A percentile compares a stretch with the other conserved stretches of the same genome.
Evolutionary conservation across 257 asterid genomes (phyloP).

Genomic region (Nyctanthes arbortristis): DNA sequence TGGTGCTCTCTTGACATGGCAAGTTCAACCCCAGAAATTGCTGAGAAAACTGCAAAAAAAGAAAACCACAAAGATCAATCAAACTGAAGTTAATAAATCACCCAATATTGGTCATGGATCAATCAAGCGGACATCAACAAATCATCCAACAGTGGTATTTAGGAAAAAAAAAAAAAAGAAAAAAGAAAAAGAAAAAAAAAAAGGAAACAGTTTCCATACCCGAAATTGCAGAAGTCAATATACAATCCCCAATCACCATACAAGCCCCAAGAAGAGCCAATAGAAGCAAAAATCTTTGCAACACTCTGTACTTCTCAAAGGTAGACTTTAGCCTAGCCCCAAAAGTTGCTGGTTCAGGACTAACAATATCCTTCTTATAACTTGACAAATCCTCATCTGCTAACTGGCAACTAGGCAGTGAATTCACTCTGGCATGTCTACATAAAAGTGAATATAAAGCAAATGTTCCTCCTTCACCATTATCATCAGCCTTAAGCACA

Average conservation of each 20-base stretch:
- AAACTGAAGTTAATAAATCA: too few species aligned
- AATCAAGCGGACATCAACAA: too few species aligned
- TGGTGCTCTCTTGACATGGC: slow-evolving; percentile 17
- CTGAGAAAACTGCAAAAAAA: slow-evolving; percentile 19
- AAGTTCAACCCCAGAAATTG: slow-evolving; percentile 15
- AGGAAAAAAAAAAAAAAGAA: too few species aligned
- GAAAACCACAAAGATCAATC: too few species aligned
- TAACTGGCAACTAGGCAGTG: slow-evolving; percentile 4
- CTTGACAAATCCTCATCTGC: slow-evolving; percentile 8
- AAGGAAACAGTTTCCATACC: slow-evolving; percentile 18
- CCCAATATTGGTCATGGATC: too few species aligned
- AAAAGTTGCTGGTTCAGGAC: too few species aligned
- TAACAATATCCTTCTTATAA: slow-evolving; percentile 1
- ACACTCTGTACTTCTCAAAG: slow-evolving; percentile 5
- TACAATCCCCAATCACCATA: slow-evolving; percentile 34
- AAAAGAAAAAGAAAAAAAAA: too few species aligned
- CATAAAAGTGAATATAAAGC: too few species aligned
- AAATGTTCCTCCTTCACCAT: too few species aligned
- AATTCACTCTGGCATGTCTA: slow-evolving; percentile 12
- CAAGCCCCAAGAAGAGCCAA: slow-evolving; percentile 33
- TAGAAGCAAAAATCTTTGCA: slow-evolving; percentile 19
- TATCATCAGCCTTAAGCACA: too few species aligned
- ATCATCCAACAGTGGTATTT: too few species aligned
- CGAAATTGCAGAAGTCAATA: slow-evolving; percentile 34
- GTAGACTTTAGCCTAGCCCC: background rate